Conservation (phyloP, 495 filamentous ascomycete species). For the Rhizodiscina lignyota region DNA sequence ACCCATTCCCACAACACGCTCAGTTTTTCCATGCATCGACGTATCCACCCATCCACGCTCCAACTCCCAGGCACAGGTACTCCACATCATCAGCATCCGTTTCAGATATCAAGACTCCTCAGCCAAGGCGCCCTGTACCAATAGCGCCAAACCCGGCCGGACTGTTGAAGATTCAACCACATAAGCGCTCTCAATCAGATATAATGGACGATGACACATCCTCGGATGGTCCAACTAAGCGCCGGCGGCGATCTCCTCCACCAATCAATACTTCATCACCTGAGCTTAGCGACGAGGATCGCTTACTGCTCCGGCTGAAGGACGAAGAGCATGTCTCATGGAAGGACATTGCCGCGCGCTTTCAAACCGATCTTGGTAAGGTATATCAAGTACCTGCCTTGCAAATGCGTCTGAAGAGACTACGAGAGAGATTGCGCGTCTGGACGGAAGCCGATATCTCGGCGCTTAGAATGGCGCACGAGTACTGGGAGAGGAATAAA, state of each 20-base stretch:
- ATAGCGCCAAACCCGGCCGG: slow-evolving; percentile 18
- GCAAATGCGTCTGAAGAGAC: slow-evolving; percentile 55
- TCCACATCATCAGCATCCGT: slow-evolving; percentile 4
- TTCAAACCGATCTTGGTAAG: slow-evolving; percentile 43
- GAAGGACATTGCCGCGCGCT: slow-evolving; percentile 51
- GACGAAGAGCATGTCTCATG: slow-evolving; percentile 52
- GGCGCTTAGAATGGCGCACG: slow-evolving; percentile 22
- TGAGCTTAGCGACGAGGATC: slow-evolving; percentile 44
- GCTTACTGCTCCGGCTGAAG: slow-evolving; percentile 45
- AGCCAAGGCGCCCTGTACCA: slow-evolving; percentile 15
- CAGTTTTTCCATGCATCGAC: slow-evolving; percentile 1
- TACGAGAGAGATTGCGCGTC: slow-evolving; percentile 43
- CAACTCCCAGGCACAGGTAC: slow-evolving; percentile 8
- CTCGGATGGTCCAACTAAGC: slow-evolving; percentile 4
- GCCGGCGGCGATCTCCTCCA: not conserved
- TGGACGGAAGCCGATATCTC: slow-evolving; percentile 48
- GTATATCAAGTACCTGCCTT: slow-evolving; percentile 50
- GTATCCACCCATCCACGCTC: slow-evolving; percentile 9
- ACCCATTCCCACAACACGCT: slow-evolving; percentile 14
- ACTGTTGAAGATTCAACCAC: slow-evolving; percentile 5
- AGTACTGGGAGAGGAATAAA: slow-evolving; percentile 27
- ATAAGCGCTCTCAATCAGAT: slow-evolving; percentile 11
- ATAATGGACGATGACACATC: slow-evolving; percentile 13
- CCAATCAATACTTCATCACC: not conserved
- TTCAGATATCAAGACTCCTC: slow-evolving; percentile 13